Evolutionary conservation across 2,329 filamentous ascomycete species (phyloP), one percentile per base, ranked within the genome.

Genomic region (Dothistroma septosporum): DNA sequence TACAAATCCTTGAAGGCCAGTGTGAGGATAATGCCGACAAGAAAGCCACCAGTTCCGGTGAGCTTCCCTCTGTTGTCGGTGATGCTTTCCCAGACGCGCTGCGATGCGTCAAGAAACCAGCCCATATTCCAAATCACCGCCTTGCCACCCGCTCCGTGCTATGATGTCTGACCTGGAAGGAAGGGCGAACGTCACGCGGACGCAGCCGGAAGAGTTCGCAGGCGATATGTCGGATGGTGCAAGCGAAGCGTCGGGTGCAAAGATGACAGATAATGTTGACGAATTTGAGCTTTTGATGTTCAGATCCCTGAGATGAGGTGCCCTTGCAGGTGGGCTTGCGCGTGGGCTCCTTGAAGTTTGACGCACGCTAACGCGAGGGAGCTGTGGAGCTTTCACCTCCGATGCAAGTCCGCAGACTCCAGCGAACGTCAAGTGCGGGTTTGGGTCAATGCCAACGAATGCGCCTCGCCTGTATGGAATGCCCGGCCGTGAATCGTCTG

Each of bases 1-100:
- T 92, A 92, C 41, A 92, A 75, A 72, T 93, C 89, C 75, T 92
- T 92, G 77, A 91, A 86, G 60, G 88, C 87, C 2, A 94, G 76
- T 0, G 91, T 91, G 59, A 92, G 75, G 55, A 91, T 78, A 57
- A 92, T 82, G 48, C 92, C 92, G 10, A 90, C 82, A n/a, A 87
- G 74, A 70, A 97, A 96, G 70, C 72, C 72, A 32, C 71, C 72
- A 9, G 69, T 70, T 3, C 68, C 68, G 9, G 72, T 74, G 55
- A 74, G 62, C 61, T 73, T 74, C 56, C 68, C 66, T 31, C 67
- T 65, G 61, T 74, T 73, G 60, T 73, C 70, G 35, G 73, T 61
- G 5, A 73, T 66, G 44, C 64, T 67, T 12, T 60, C 66, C 70
- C 71, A 74, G 37, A 72, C 53, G 22, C 62, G 66, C 49, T 61